A percentile compares a stretch with the other conserved stretches of the same genome.
These are phyloP conservation scores for Fusarium xylarioides DNA, from an alignment of 2,329 filamentous ascomycete species.

Conservation along the genomic window DNA sequence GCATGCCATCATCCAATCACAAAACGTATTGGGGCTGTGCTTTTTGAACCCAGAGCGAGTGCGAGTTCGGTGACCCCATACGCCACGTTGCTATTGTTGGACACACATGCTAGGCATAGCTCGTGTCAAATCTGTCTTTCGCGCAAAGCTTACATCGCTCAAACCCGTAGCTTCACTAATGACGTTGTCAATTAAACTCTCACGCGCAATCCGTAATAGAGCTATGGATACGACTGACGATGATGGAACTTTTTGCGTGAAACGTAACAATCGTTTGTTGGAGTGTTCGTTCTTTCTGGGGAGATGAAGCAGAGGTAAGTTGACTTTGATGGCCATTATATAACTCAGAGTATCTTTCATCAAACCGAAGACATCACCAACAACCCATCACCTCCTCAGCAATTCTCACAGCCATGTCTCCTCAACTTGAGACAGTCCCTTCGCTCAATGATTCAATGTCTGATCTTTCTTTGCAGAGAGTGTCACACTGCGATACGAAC, in stretches of 20 bases:
- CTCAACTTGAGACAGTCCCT: not conserved
- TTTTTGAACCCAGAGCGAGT: not conserved
- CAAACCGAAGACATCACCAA: not conserved
- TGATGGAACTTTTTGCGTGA: not conserved
- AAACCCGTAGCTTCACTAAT: not conserved
- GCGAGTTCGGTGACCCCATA: not conserved
- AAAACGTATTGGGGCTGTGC: not conserved
- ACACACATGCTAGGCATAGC: not conserved
- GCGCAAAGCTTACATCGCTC: not conserved
- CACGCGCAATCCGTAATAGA: not conserved
- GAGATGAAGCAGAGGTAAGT: no score
- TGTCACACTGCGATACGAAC: not conserved
- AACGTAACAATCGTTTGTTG: not conserved
- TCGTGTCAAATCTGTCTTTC: not conserved
- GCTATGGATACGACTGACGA: not conserved
- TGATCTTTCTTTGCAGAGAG: not conserved
- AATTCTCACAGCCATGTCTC: not conserved
- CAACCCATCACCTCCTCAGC: not conserved
- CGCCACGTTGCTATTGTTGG: not conserved
- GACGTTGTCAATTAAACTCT: not conserved
- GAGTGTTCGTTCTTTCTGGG: accelerated
- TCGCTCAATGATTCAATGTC: no score
- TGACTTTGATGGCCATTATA: not conserved
- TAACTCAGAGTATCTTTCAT: not conserved
- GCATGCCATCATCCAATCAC: not conserved